Base-by-base conservation (phyloP, 2,329 filamentous ascomycete genomes). In the Beauveria caledonica region DNA sequence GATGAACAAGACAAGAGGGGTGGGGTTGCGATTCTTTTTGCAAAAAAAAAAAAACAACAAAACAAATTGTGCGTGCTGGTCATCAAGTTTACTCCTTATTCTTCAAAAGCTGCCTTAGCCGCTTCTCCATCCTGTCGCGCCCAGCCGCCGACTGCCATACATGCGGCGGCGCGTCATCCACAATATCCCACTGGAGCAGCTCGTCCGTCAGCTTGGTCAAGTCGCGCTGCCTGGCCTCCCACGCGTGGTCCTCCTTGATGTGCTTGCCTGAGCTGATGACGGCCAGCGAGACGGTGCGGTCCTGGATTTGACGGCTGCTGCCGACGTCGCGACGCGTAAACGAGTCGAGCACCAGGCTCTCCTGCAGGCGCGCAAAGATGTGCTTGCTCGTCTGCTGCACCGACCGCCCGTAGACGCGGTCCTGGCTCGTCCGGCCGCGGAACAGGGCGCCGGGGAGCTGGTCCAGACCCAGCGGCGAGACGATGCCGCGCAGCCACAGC, bases 331-430 rank as follows among this genome's bases (percentile, higher is more conserved):
- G 89, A 72, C 86, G 88, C 15, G 91, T 91, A 66, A 97, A 84
- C 1, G 89, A 90, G 65, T 86, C 83, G 0, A 92, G 92, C 36
- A 97, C 91, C 1, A 97, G 80, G 65, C 88, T 93, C 76, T 99
- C 94, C 74, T 99, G 94, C 60, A 99, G 79, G 74, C 92, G 90
- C 5, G 92, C 89, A 72, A 95, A 96, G 72, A 97, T 87, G 71
- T 84, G 87, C 71, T 92, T 95, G 63, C 89, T 90, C 25, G 80
- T 81, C 73, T 96, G 90, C 69, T 91, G 88, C 0, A 91, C 85
- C 5, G 86, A 85, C 49, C 85, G 82, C 13, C 94, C 94, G 73
- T 89, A 95, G 11, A 96, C 86, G 10, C 94, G 87, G 71, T 97
- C 93, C 70, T 88, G 85, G 42, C 89, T 86, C 1, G 82, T 88